These are phyloP conservation scores for Warburgia ugandensis DNA, from an alignment of 164 flowering plant species.

Conservation along the genomic window DNA sequence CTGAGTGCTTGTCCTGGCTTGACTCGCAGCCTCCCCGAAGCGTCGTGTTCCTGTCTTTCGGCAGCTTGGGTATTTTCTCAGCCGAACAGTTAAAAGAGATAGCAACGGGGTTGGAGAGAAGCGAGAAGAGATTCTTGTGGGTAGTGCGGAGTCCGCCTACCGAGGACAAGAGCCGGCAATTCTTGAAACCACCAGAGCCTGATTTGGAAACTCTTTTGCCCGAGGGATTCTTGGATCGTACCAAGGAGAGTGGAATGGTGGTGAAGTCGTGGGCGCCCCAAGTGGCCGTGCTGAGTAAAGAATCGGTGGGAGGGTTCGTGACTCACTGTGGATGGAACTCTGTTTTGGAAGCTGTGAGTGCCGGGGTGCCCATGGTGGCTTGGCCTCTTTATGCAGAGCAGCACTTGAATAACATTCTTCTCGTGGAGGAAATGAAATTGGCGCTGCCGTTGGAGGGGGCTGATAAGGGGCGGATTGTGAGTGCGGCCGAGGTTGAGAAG, in stretches of 20 bases:
- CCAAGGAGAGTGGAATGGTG: slow-evolving; percentile 28
- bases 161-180: slow-evolving; percentile 6
- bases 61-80: slow-evolving; percentile 30
- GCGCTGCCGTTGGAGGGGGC: slow-evolving; percentile 19
- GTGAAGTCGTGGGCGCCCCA: slow-evolving; percentile 42
- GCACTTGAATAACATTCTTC: no score
- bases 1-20: slow-evolving; percentile 32
- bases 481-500: slow-evolving; percentile 22
- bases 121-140: slow-evolving; percentile 39
- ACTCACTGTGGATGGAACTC: slow-evolving; percentile 33
- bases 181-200: slow-evolving; percentile 14
- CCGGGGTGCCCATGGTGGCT: slow-evolving; percentile 28
- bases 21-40: slow-evolving; percentile 30
- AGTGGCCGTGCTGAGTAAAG: slow-evolving; percentile 26
- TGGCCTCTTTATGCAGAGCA: slow-evolving; percentile 41
- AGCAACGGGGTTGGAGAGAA: slow-evolving; percentile 35
- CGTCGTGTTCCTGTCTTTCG: slow-evolving; percentile 40
- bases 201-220: slow-evolving; percentile 24
- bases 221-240: slow-evolving; percentile 30
- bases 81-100: slow-evolving; percentile 31
- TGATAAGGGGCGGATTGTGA: slow-evolving; percentile 23
- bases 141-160: slow-evolving; percentile 31
- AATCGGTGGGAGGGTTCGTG: slow-evolving; percentile 21
- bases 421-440: slow-evolving; percentile 31
- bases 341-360: slow-evolving; percentile 20